Evolutionary conservation across 805 yeast genomes (phyloP).

Genomic region (Starmerella bacillaris): DNA sequence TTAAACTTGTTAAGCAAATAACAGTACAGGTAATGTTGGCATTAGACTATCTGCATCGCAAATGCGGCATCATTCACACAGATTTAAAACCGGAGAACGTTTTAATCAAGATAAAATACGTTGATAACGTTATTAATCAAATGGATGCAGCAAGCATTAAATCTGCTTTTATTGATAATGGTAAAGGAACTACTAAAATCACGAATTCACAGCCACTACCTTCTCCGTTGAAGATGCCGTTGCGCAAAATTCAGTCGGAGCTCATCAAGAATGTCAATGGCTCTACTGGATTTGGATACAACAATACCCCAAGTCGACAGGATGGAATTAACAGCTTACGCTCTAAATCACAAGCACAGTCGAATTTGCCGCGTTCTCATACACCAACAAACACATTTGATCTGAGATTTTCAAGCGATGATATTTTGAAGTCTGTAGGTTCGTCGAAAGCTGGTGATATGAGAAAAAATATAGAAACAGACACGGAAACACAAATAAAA

Average conservation of each 20-base stretch:
- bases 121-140: slow-evolving; percentile 57
- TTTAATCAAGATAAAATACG: slow-evolving; percentile 65
- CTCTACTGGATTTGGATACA: background rate
- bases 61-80: slow-evolving; percentile 58
- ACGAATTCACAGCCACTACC: slow-evolving; percentile 14
- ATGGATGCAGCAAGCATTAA: slow-evolving; percentile 32
- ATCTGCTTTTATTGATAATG: slow-evolving; percentile 18
- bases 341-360: background rate
- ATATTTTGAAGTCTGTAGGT: background rate
- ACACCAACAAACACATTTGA: too few relatives aligned
- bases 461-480: background rate
- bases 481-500: too few relatives aligned
- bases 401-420: too few relatives aligned
- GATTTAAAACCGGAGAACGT: slow-evolving; percentile 63
- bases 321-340: too few relatives aligned
- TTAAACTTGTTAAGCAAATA: slow-evolving; percentile 58
- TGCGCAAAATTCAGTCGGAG: background rate
- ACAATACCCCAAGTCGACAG: background rate
- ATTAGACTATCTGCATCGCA: slow-evolving; percentile 52
- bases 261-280: background rate
- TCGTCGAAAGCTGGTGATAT: background rate
- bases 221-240: slow-evolving; percentile 8
- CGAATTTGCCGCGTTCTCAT: too few relatives aligned
- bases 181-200: background rate
- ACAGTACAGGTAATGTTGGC: slow-evolving; percentile 62